A percentile compares a stretch with the other conserved stretches of the same genome.
phyloP scores from a whole-genome alignment of 176 grass and related monocot genomes.

The Aegilops longissima region DNA sequence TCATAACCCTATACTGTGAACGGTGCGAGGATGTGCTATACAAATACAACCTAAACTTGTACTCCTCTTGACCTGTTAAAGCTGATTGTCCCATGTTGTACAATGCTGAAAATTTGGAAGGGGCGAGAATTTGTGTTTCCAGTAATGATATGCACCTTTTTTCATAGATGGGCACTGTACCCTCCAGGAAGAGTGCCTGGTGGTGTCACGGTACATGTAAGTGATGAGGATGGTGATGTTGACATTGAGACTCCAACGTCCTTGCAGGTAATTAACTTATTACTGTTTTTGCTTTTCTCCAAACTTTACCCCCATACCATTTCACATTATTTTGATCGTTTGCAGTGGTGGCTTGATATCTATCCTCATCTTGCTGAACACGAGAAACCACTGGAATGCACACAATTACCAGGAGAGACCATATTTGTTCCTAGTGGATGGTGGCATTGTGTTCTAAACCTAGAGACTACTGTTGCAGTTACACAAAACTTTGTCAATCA shows the following conservation, averaged over 20 bases:
- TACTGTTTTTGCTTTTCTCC: background rate
- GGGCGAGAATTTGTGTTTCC: background rate
- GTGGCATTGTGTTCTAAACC: slow-evolving; percentile 99
- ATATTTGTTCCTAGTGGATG: slow-evolving; percentile 99
- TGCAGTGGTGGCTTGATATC: slow-evolving; percentile 89
- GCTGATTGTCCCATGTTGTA: background rate
- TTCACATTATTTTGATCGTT: slow-evolving; percentile 12
- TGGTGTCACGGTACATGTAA: slow-evolving; percentile 97
- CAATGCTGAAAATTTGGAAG: background rate
- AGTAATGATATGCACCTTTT: slow-evolving; percentile 29
- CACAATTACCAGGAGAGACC: slow-evolving; percentile 90
- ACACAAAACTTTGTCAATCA: slow-evolving; percentile 94
- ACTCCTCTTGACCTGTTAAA: slow-evolving; percentile 3
- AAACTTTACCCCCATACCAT: background rate
- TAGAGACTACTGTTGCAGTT: slow-evolving; percentile 84
- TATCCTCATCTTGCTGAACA: slow-evolving; percentile 78
- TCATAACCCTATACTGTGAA: background rate
- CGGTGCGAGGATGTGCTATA: background rate
- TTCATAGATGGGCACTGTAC: slow-evolving; percentile 94
- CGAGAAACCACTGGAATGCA: slow-evolving; percentile 90
- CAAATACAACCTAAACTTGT: background rate
- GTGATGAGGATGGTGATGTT: slow-evolving; percentile 95
- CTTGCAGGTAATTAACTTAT: slow-evolving; percentile 60
- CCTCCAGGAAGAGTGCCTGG: slow-evolving; percentile 92
- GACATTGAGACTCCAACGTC: slow-evolving; percentile 89